A percentile compares a stretch with the other conserved stretches of the same genome.
Conservation (phyloP, 306 rosid genomes). For the Castanea sativa region DNA sequence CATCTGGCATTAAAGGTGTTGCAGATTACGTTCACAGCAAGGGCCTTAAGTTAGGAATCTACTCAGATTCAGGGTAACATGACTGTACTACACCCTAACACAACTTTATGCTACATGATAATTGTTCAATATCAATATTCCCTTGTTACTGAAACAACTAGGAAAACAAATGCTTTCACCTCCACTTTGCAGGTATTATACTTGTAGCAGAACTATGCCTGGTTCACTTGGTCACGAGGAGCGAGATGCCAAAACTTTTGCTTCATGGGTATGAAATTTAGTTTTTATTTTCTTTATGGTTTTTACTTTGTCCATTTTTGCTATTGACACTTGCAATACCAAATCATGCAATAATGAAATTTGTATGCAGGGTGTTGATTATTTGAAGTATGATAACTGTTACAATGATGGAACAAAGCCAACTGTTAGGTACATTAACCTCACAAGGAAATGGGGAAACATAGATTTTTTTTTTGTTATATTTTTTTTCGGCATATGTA, state of each 20-base stretch:
- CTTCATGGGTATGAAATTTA: constrained; percentile 72
- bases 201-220: constrained; percentile 91
- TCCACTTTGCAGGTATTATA: constrained; percentile 58
- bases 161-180: not conserved
- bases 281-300: not conserved
- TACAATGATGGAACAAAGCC: constrained; percentile 69
- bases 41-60: constrained; percentile 95
- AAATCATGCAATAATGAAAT: not conserved
- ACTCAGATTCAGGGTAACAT: constrained; percentile 93
- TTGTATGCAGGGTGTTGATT: constrained; percentile 80
- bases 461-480: not conserved
- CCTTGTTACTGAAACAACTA: not conserved
- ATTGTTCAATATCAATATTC: not conserved
- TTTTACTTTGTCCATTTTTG: not conserved
- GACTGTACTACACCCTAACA: not conserved
- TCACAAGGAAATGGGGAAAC: not conserved
- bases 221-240: constrained; percentile 92
- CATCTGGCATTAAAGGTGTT: constrained; percentile 87
- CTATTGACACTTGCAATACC: not conserved
- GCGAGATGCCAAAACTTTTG: constrained; percentile 87
- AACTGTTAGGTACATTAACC: constrained; percentile 53
- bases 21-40: constrained; percentile 89
- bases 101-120: not conserved
- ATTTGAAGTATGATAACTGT: constrained; percentile 97
- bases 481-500: not conserved